Percentiles rank a stretch among this genome's conserved stretches.
Conservation (phyloP, 2,329 filamentous ascomycete species). For the Venturia pyrina region DNA sequence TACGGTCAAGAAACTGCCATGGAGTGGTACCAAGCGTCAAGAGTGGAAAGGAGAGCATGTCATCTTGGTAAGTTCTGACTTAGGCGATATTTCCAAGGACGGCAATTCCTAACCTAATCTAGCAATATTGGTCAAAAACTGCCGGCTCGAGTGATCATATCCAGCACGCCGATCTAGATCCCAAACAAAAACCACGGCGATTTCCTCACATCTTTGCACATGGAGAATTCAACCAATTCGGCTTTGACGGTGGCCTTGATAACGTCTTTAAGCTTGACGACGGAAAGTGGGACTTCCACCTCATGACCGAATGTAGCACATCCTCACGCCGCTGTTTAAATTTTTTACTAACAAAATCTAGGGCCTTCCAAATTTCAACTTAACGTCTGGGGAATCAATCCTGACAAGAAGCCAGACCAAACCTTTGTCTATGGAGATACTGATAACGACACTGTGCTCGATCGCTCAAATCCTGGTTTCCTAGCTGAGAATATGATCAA, state of each 20-base stretch:
- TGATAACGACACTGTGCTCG: constrained; percentile 49
- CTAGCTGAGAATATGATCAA: constrained; percentile 48
- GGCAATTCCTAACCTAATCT: background rate
- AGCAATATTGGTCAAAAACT: constrained; percentile 49
- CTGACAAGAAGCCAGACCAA: constrained; percentile 51
- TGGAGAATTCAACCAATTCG: constrained; percentile 53
- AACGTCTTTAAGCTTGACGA: constrained; percentile 40
- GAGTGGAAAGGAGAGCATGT: constrained; percentile 53
- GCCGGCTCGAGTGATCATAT: constrained; percentile 50
- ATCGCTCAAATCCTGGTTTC: constrained; percentile 51
- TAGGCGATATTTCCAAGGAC: background rate
- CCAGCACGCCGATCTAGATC: constrained; percentile 47
- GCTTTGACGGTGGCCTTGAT: constrained; percentile 49
- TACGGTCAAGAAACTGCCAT: constrained; percentile 38
- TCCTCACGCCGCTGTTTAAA: constrained; percentile 20
- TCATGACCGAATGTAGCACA: constrained; percentile 55
- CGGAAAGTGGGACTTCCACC: constrained; percentile 48
- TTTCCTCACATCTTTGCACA: constrained; percentile 56
- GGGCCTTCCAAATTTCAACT: constrained; percentile 35
- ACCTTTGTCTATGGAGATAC: constrained; percentile 51
- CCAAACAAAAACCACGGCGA: constrained; percentile 32
- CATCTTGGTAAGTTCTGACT: constrained; percentile 31
- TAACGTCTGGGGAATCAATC: constrained; percentile 59
- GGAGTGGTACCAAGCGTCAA: constrained; percentile 50
- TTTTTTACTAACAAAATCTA: background rate